phyloP scores from a whole-genome alignment of 768 basidiomycete genomes.

The Hypholoma fasciculare region DNA sequence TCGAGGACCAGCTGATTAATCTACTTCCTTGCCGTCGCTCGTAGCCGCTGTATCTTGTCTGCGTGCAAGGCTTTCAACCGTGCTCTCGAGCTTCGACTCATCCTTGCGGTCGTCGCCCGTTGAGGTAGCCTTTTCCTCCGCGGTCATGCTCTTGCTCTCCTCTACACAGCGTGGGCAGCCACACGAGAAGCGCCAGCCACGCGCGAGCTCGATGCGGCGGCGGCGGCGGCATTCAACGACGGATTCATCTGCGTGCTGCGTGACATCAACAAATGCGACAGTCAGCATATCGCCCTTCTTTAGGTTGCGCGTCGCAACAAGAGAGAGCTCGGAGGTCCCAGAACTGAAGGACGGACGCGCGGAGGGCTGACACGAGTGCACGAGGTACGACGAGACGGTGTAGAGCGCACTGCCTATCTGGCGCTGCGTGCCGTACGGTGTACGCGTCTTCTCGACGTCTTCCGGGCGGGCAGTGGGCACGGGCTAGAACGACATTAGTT shows the following conservation, averaged over 20 bases:
- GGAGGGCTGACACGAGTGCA: constrained; percentile 75
- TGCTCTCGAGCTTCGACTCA: constrained; percentile 47
- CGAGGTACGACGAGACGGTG: constrained; percentile 73
- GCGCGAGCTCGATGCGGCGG: constrained; percentile 70
- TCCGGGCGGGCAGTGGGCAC: constrained; percentile 56
- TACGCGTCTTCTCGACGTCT: constrained; percentile 73
- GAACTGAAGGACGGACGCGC: constrained; percentile 63
- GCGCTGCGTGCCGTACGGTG: constrained; percentile 70
- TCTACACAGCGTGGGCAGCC: constrained; percentile 61
- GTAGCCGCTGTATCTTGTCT: neutral
- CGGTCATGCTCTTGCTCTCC: constrained; percentile 45
- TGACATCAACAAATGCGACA: constrained; percentile 74
- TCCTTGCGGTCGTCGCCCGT: constrained; percentile 39
- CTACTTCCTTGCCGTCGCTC: neutral
- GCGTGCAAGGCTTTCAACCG: constrained; percentile 23
- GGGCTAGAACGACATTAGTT: constrained; percentile 40
- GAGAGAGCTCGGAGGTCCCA: constrained; percentile 69
- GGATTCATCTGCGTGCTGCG: constrained; percentile 53
- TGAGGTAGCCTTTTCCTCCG: constrained; percentile 30
- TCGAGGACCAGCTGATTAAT: neutral
- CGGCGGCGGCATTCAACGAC: constrained; percentile 56
- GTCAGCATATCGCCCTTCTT: constrained; percentile 78
- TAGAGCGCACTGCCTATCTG: constrained; percentile 81
- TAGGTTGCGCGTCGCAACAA: constrained; percentile 65
- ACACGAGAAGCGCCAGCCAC: constrained; percentile 85